Evolutionary conservation across 2,329 filamentous ascomycete genomes (phyloP), one percentile per base, ranked within the genome.

Genomic region (Phaeosphaeriaceae sp.): DNA sequence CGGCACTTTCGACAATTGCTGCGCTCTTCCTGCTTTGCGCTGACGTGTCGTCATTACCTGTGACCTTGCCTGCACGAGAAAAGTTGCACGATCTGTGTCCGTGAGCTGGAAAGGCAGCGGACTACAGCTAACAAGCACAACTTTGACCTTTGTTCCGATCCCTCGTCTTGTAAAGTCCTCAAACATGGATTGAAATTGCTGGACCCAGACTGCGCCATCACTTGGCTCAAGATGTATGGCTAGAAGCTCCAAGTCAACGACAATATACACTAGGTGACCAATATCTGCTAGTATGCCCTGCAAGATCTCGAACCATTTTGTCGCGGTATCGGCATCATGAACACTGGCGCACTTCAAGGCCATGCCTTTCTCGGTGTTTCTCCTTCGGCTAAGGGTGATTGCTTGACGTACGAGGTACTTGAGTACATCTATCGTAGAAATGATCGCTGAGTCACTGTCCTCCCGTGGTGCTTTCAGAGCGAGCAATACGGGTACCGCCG

Each of bases 201-300:
- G 4, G 27, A 27, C 17, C 33, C 27, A 19, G 27, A 21, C 3
- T 7, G 11, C 15, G 7, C 24, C 20, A 25, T 47, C 21, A 13
- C 17, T 13, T 4, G 45, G 13, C 13, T 47, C 17, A n/a, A 17
- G 9, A 27, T 47, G 45, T n/a, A 44, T 49, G 15, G 22, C 36
- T 2, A 55, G 25, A 17, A 55, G 47, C 17, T 57, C 51, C 2
- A 57, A 21, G 25, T 54, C 56, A 17, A 58, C 31, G 21, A 58
- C 19, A 17, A 58, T 51, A 22, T 58, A 54, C 10, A 58, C 22
- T 11, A n/a, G 9, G 5, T 27, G 3, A 15, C 17, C 20, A 44
- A 54, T 15, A 19, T 47, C 51, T 10, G 45, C 47, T 15, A 54
- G n/a, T 10, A 51, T 20, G 11, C 3, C 27, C 31, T 58, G n/a